Evolutionary conservation across 2,329 filamentous ascomycete genomes (phyloP), one percentile per base, ranked within the genome.

Genomic region (Fusarium sp.): DNA sequence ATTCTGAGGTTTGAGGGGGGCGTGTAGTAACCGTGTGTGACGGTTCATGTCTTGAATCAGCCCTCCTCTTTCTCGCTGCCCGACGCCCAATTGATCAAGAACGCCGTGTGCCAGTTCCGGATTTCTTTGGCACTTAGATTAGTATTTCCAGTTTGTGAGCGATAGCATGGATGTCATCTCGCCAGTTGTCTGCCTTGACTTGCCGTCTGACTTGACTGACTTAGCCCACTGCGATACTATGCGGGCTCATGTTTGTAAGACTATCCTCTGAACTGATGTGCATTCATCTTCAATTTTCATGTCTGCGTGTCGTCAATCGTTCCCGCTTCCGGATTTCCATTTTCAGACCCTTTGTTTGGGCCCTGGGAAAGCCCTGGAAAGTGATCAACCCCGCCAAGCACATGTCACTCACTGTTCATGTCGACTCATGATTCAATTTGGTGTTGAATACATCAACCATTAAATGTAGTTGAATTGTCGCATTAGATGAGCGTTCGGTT

Each of bases 241-340:
- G 37, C 61, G 44, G 42, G 34, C 30, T 47, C 44, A 29, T 48
- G 22, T 40, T 61, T 22, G 37, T 25, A 42, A 52, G 37, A 61
- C 34, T 34, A 64, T 37, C 45, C n/a, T 44, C 22, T 32, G 42
- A 45, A 47, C 30, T 55, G 22, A 54, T 14, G 24, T 48, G 29
- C 30, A n/a, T 59, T 54, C 51, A 41, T 59, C 53, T 53, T 63
- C 37, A 54, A 65, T 44, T 65, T 52, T 53, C 32, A 65, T 56
- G 29, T 61, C 69, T 74, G 66, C 68, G 69, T 71, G 69, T 74
- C 72, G 72, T 74, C 72, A 74, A 74, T 74, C 72, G 68, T 73
- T 69, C 72, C 72, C 70, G 59, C 72, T 70, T 66, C 70, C 57
- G 65, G 70, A 71, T 67, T 72, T 49, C 59, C 52, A 72, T 67